A percentile compares a stretch with the other conserved stretches of the same genome.
phyloP scores from a whole-genome alignment of 2,329 filamentous ascomycete genomes.

The Penicillium sp. region DNA sequence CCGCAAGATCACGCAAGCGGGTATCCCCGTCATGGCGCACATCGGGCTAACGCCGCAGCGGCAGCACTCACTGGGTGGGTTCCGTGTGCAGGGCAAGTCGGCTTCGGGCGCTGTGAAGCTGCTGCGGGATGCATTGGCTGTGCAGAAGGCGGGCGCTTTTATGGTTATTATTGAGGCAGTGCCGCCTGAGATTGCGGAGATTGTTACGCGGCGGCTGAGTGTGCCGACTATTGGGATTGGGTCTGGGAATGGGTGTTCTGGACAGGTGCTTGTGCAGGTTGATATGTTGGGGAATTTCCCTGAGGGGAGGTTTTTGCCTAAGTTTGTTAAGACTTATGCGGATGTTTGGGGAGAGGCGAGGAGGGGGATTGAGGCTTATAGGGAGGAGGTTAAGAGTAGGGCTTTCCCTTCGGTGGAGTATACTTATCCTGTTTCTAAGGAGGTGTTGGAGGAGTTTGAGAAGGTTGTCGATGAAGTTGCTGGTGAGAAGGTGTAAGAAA shows the following conservation, averaged over 20 bases:
- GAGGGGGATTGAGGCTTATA: constrained; percentile 73
- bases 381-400: constrained; percentile 80
- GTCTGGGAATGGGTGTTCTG: constrained; percentile 83
- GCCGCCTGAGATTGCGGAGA: constrained; percentile 73
- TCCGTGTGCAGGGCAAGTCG: constrained; percentile 91
- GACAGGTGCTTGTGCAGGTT: constrained; percentile 93
- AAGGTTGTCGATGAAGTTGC: constrained; percentile 39
- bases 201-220: constrained; percentile 73
- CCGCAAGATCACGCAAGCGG: constrained; percentile 73
- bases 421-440: constrained; percentile 78
- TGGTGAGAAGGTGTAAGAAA: not conserved
- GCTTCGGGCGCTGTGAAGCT: constrained; percentile 67
- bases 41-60: constrained; percentile 89
- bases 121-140: constrained; percentile 78
- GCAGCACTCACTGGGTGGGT: constrained; percentile 89
- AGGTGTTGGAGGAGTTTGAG: constrained; percentile 71
- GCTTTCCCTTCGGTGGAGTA: constrained; percentile 79
- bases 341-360: constrained; percentile 82
- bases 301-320: constrained; percentile 82
- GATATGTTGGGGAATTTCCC: constrained; percentile 95
- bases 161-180: constrained; percentile 86
- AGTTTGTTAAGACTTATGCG: constrained; percentile 94
- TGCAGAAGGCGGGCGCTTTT: constrained; percentile 89
- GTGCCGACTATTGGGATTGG: constrained; percentile 96
- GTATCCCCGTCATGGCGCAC: constrained; percentile 91